Percentiles rank a stretch among this genome's conserved stretches.
Evolutionary conservation across 2,329 filamentous ascomycete species (phyloP).

Genomic region (Rachicladosporium sp.): DNA sequence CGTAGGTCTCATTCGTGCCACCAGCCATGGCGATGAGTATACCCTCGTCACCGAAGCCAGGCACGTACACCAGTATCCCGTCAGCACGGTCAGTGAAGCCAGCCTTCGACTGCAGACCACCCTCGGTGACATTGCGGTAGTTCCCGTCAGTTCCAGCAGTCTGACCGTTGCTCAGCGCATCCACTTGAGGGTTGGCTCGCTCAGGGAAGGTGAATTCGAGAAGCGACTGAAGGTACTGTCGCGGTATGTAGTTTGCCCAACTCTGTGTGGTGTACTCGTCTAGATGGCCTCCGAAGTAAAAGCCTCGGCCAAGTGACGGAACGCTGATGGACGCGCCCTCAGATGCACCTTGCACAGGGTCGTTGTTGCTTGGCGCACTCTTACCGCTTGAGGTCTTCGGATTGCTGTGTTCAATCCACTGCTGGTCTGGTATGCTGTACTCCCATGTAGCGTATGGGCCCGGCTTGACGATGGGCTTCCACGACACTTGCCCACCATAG

Average conservation of each 20-base stretch:
- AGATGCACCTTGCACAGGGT: conserved; percentile 53
- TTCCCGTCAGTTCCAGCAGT: conserved; percentile 50
- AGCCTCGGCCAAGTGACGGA: conserved; percentile 56
- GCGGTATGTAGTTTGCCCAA: conserved; percentile 52
- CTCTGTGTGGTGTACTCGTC: conserved; percentile 51
- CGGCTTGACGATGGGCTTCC: conserved; percentile 46
- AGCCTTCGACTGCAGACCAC: conserved; percentile 51
- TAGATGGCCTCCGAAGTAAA: conserved; percentile 68
- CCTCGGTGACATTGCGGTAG: conserved; percentile 63
- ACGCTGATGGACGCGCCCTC: conserved; percentile 64
- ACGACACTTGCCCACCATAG: conserved; percentile 63
- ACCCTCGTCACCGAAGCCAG: conserved; percentile 62
- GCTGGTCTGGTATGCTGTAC: conserved; percentile 48
- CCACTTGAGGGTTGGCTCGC: conserved; percentile 50
- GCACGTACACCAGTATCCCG: conserved; percentile 60
- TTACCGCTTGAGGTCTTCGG: conserved; percentile 53
- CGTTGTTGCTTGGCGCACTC: conserved; percentile 44
- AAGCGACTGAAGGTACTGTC: conserved; percentile 61
- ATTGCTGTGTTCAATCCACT: conserved; percentile 51
- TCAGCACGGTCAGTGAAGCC: conserved; percentile 65
- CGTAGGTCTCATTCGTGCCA: conserved; percentile 55
- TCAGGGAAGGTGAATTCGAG: conserved; percentile 67
- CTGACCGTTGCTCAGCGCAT: conserved; percentile 39
- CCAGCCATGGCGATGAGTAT: conserved; percentile 69
- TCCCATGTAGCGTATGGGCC: conserved; percentile 54